These are phyloP conservation scores for Letharia lupina DNA, from an alignment of 495 filamentous ascomycete species.

Conservation along the genomic window DNA sequence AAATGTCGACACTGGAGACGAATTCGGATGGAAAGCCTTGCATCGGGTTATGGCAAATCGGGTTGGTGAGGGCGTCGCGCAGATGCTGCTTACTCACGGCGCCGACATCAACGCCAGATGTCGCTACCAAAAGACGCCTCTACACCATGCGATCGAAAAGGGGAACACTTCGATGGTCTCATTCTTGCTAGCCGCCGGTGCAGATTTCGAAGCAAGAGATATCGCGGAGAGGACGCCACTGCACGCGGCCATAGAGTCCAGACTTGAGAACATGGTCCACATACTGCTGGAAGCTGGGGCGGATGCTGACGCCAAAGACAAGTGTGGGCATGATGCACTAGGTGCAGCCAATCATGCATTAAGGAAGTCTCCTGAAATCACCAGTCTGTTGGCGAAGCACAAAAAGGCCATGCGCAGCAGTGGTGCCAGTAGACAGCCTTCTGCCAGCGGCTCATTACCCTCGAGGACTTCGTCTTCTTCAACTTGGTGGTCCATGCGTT, in stretches of 20 bases:
- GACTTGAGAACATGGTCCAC: conserved; percentile 21
- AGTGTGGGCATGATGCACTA: conserved; percentile 15
- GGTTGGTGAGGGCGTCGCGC: conserved; percentile 1
- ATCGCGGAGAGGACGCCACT: conserved; percentile 22
- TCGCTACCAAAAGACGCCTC: conserved; percentile 17
- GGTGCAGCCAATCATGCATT: conserved; percentile 15
- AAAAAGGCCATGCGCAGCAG: conserved; percentile 4
- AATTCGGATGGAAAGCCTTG: conserved; percentile 24
- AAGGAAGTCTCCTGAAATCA: conserved; percentile 23
- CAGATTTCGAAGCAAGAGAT: conserved; percentile 20
- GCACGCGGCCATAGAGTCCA: conserved; percentile 23
- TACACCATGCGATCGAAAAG: conserved; percentile 24
- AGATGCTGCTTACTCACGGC: conserved; percentile 13
- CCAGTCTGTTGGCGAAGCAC: conserved; percentile 14
- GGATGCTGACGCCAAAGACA: conserved; percentile 19
- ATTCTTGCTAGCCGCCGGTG: conserved; percentile 17
- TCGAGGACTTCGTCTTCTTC: conserved; percentile 7
- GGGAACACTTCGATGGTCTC: conserved; percentile 16
- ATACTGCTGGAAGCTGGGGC: conserved; percentile 21
- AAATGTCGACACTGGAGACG: conserved; percentile 17
- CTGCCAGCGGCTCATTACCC: background rate
- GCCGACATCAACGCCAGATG: conserved; percentile 19
- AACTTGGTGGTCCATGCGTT: conserved; percentile 7
- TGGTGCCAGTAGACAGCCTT: background rate
- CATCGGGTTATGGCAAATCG: conserved; percentile 17